Conservation (phyloP, 2,329 filamentous ascomycete species). For the Verticillium albo-atrum region DNA sequence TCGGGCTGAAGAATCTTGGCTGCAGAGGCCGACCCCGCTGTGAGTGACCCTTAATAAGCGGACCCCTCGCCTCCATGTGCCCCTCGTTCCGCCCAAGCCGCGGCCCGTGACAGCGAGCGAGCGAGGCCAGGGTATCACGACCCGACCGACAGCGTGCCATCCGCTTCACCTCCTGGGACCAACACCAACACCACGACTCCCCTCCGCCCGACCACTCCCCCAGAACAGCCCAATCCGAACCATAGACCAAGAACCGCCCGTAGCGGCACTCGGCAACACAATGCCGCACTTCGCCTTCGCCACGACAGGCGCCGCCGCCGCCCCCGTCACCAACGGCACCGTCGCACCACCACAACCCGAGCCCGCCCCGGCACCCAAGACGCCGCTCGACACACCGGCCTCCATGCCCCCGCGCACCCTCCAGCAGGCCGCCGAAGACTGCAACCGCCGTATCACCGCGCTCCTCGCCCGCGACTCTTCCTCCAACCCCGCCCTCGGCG, state of each 20-base stretch:
- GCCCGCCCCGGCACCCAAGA: not conserved
- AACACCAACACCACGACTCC: too few relatives aligned
- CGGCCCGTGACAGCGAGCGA: not conserved
- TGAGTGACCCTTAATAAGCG: not conserved
- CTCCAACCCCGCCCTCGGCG: conserved; percentile 50
- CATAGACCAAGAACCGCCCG: too few relatives aligned
- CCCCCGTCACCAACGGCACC: not conserved
- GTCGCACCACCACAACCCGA: not conserved
- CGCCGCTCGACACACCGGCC: not conserved
- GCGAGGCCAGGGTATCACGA: too few relatives aligned
- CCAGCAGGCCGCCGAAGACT: not conserved
- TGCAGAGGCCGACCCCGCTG: not conserved
- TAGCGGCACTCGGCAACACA: too few relatives aligned
- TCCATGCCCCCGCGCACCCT: not conserved
- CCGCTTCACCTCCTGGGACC: too few relatives aligned
- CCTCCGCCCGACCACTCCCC: too few relatives aligned
- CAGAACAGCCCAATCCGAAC: too few relatives aligned
- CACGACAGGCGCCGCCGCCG: not conserved
- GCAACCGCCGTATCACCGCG: conserved; percentile 38
- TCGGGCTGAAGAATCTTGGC: not conserved
- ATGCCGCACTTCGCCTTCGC: not conserved
- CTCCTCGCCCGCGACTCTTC: conserved; percentile 61
- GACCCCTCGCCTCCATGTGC: not conserved
- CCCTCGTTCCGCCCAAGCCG: not conserved
- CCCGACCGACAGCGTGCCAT: not conserved